Evolutionary conservation across 2,329 filamentous ascomycete species (phyloP).

Genomic region (Colletotrichum higginsianum): DNA sequence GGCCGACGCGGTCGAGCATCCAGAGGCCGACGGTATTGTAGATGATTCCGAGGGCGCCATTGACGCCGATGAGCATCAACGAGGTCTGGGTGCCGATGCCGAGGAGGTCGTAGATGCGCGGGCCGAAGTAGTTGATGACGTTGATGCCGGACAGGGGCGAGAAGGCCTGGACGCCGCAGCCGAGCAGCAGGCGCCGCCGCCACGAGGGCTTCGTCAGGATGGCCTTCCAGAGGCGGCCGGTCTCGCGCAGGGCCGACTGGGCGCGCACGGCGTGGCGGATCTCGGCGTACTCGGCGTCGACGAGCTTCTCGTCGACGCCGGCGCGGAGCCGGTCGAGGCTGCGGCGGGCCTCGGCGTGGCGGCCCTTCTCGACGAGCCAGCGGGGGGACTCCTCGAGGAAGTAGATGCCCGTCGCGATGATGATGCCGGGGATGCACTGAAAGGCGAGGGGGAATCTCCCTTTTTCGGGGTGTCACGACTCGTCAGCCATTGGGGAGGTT

Average conservation of each 20-base stretch:
- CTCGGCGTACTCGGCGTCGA: constrained; percentile 58
- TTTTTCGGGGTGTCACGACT: constrained; percentile 14
- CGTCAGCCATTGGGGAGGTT: not conserved
- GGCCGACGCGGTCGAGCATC: constrained; percentile 62
- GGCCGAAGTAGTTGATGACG: constrained; percentile 56
- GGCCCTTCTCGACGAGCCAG: constrained; percentile 55
- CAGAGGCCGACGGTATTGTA: constrained; percentile 63
- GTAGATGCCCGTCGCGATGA: constrained; percentile 46
- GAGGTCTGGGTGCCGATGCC: constrained; percentile 60
- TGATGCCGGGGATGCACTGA: constrained; percentile 48
- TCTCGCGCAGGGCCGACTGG: constrained; percentile 50
- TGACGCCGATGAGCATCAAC: constrained; percentile 66
- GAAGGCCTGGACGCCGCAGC: constrained; percentile 64
- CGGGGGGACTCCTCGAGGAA: constrained; percentile 48
- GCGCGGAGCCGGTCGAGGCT: constrained; percentile 53
- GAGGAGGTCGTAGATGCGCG: constrained; percentile 59
- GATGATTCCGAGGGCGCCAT: constrained; percentile 62
- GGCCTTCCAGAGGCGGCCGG: constrained; percentile 55
- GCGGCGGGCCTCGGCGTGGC: constrained; percentile 50
- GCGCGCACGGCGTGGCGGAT: constrained; percentile 55
- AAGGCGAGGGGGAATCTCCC: constrained; percentile 53
- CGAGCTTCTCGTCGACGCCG: constrained; percentile 49
- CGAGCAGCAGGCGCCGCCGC: constrained; percentile 62
- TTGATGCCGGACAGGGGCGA: constrained; percentile 57
- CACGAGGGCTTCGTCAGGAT: constrained; percentile 60